These are phyloP conservation scores for Macaranga tanarius DNA, from an alignment of 441 rosid genomes.

Conservation along the genomic window DNA sequence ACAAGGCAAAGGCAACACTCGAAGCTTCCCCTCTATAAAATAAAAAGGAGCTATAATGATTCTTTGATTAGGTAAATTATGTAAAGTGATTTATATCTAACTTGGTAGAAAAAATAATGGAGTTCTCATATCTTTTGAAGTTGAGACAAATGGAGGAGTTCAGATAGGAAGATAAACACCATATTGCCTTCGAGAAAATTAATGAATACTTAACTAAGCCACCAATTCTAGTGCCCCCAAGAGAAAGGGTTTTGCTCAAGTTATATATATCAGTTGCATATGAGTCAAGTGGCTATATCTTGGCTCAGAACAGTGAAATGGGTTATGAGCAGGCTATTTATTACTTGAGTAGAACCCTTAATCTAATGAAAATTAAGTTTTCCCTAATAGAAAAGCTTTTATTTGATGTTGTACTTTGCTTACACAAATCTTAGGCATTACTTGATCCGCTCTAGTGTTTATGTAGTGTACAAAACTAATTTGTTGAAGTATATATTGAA, in stretches of 20 bases:
- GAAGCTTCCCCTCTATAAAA: too few species aligned
- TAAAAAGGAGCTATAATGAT: too few species aligned
- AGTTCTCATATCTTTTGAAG: neutral
- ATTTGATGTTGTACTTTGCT: neutral
- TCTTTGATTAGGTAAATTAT: too few species aligned
- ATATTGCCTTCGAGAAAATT: too few species aligned
- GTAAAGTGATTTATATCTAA: neutral
- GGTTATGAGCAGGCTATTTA: neutral
- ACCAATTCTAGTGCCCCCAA: neutral
- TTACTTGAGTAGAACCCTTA: neutral
- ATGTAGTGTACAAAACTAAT: neutral
- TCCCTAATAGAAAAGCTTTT: neutral
- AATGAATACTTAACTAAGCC: neutral
- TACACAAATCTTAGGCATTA: neutral
- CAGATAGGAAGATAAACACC: neutral
- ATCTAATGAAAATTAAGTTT: neutral
- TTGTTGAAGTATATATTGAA: neutral
- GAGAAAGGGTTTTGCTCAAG: neutral
- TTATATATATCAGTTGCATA: too few species aligned
- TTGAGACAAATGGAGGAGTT: neutral
- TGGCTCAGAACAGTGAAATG: neutral
- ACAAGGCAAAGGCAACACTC: too few species aligned
- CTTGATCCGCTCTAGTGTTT: neutral
- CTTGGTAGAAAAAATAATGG: neutral
- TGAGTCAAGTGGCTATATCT: too few species aligned